These are phyloP conservation scores for Condylostoma magnum DNA, from an alignment of 169 alveolate genomes.

Conservation along the genomic window DNA sequence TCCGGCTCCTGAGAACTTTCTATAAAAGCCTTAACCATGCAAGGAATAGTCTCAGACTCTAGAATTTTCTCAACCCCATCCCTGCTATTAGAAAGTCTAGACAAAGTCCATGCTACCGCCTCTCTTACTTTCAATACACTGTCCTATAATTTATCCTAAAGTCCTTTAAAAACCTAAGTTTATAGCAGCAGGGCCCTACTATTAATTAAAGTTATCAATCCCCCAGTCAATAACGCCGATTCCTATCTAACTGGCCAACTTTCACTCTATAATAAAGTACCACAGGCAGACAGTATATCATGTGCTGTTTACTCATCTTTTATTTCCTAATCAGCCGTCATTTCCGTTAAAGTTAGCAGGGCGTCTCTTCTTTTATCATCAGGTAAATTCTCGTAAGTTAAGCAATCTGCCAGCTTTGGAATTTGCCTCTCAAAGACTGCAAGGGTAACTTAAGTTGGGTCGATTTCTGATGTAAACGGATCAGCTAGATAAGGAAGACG, in stretches of 20 bases:
- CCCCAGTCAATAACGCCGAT: constrained; percentile 52
- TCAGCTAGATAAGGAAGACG: constrained; percentile 51
- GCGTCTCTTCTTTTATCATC: constrained; percentile 40
- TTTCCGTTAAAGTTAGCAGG: constrained; percentile 49
- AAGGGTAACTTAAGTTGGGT: constrained; percentile 35
- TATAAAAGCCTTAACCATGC: constrained; percentile 49
- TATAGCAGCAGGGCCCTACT: constrained; percentile 38
- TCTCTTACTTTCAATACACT: constrained; percentile 39
- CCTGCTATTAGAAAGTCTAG: constrained; percentile 29
- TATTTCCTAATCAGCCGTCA: constrained; percentile 40
- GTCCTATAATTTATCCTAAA: constrained; percentile 40
- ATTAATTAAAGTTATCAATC: constrained; percentile 35
- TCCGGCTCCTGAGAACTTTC: constrained; percentile 33
- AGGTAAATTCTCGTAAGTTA: constrained; percentile 22
- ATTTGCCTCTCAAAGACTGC: constrained; percentile 51
- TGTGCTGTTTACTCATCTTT: constrained; percentile 48
- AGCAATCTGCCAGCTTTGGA: constrained; percentile 48
- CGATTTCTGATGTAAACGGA: constrained; percentile 45
- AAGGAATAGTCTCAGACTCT: constrained; percentile 33
- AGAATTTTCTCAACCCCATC: constrained; percentile 51
- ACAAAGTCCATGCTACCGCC: constrained; percentile 50
- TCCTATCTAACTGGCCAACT: constrained; percentile 42
- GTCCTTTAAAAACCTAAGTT: constrained; percentile 32
- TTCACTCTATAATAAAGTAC: constrained; percentile 22
- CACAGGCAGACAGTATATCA: constrained; percentile 33